Evolutionary conservation across 169 alveolate genomes (phyloP).

Genomic region (Cryptosporidium muris): DNA sequence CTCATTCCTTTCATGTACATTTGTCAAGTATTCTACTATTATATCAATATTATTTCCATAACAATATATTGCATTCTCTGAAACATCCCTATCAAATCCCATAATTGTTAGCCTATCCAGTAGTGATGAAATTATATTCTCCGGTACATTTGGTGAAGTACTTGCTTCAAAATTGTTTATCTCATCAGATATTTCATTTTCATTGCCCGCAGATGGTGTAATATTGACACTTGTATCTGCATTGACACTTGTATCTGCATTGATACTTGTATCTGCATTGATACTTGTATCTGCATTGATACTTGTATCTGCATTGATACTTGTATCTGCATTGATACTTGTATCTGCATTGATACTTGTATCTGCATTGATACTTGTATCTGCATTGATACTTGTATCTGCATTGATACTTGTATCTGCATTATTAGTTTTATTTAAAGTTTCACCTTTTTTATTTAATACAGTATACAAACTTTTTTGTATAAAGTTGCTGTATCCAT

Average conservation of each 20-base stretch:
- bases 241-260: constrained; percentile 1
- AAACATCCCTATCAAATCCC: constrained; percentile 47
- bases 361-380: not conserved
- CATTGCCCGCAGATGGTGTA: not conserved
- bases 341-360: constrained; percentile 7
- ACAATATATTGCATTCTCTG: constrained; percentile 45
- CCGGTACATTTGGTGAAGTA: not conserved
- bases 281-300: constrained; percentile 2
- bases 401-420: not conserved
- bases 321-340: constrained; percentile 5
- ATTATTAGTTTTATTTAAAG: not conserved
- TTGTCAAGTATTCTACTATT: constrained; percentile 53
- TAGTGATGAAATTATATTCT: not conserved
- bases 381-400: constrained; percentile 3
- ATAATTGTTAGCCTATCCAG: constrained; percentile 24
- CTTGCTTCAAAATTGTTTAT: not conserved
- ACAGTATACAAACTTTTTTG: constrained; percentile 10
- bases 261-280: constrained; percentile 2
- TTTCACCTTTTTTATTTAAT: not conserved
- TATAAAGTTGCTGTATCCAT: constrained; percentile 35
- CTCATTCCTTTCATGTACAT: constrained; percentile 33
- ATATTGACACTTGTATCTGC: not conserved
- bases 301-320: constrained; percentile 6
- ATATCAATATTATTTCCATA: constrained; percentile 54
- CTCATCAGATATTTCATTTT: not conserved